Base-by-base conservation (phyloP, 202 grass and related monocot species). In the Dendrocalamus latiflorus region DNA sequence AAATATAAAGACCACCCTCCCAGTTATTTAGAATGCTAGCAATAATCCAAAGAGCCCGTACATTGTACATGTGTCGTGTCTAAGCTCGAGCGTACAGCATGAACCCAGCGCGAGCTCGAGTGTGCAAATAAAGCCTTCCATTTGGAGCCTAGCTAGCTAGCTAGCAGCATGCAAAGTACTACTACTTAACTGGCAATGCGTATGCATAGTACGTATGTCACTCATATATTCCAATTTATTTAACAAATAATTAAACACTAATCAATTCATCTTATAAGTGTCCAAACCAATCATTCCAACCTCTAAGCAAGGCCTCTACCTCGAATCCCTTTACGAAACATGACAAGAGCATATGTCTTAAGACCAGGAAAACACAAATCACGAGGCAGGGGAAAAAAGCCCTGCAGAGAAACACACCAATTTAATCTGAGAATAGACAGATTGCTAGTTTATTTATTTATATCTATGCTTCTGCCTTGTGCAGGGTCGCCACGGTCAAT, bases 241-340 rank as follows among this genome's bases (percentile, higher is more conserved):
- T 50, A 36, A 22, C 25, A 65, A 66, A 18, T 54, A 63, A 82
- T 62, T 24, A 65, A 17, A 44, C 15, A 38, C 53, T 39, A 39
- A 74, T 24, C 34, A 70, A 25, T 58, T 30, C 9, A 15, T n/a
- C 55, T 6, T 74, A 56, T 47, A 86, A 86, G 41, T 58, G 82
- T 86, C 83, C 78, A 86, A 85, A 65, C 65, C 83, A 89, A 85
- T 85, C 87, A 89, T 89, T 81, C 62, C 55, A 61, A 69, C 51
- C 30, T 17, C 86, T 48, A 45, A 68, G 37, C 70, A 60, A 25
- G 18, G 54, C 21, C 21, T 60, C 78, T 63, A 30, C 76, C 54
- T 71, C 14, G 71, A 85, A 89, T 89, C 77, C 82, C 62, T 65
- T 71, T 21, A 1, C 71, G 77, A 81, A 89, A 81, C 82, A 85